These are phyloP conservation scores for Darksidea phi DNA, from an alignment of 495 filamentous ascomycete genomes.

Conservation along the genomic window DNA sequence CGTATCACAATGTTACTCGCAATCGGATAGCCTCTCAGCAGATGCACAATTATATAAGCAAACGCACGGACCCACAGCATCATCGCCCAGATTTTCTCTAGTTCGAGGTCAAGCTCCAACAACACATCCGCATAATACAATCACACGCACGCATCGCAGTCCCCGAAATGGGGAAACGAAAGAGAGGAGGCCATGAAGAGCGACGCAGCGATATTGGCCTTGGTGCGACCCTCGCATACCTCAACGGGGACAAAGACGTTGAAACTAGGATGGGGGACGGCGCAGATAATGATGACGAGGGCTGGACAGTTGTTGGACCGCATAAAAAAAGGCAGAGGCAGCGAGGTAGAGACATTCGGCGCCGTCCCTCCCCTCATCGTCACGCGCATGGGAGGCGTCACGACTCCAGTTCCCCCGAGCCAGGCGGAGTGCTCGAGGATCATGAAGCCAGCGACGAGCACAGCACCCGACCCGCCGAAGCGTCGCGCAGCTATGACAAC, in stretches of 20 bases:
- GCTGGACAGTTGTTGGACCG: slow-evolving; percentile 19
- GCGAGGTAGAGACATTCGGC: background rate
- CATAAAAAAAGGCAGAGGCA: slow-evolving; percentile 25
- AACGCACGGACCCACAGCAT: no score
- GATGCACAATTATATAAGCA: no score
- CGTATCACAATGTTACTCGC: no score
- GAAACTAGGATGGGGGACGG: background rate
- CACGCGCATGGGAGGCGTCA: background rate
- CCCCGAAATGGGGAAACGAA: slow-evolving; percentile 11
- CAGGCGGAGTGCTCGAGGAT: no score
- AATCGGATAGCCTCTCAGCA: no score
- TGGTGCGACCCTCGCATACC: slow-evolving; percentile 33
- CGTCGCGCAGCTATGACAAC: no score
- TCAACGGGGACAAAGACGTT: slow-evolving; percentile 16
- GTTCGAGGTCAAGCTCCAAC: no score
- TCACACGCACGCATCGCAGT: background rate
- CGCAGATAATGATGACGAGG: slow-evolving; percentile 13
- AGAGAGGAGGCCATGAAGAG: slow-evolving; percentile 5
- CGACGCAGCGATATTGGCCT: slow-evolving; percentile 18
- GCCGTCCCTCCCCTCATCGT: background rate
- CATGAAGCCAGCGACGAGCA: no score
- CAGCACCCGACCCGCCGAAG: no score
- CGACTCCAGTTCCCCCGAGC: background rate
- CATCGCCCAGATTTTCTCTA: no score
- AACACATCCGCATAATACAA: no score